phyloP scores from a whole-genome alignment of 768 basidiomycete species.

The Grammothele lineata region DNA sequence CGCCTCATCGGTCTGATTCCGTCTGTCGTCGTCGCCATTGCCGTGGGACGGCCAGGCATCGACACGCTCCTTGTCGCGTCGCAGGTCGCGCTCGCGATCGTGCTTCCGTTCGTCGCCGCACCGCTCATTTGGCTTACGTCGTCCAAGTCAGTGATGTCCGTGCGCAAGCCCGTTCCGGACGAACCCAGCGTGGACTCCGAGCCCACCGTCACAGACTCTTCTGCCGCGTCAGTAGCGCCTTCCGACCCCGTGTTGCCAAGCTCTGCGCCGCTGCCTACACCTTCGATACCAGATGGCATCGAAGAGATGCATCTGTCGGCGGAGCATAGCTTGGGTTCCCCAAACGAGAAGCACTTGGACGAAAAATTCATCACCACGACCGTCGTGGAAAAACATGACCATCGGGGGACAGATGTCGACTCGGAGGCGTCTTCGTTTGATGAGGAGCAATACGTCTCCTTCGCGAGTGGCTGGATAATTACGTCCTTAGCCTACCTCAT shows the following conservation, averaged over 20 bases:
- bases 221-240: neutral
- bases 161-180: constrained; percentile 24
- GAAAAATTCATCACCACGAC: constrained; percentile 1
- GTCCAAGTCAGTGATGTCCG: constrained; percentile 65
- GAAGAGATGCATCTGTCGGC: constrained; percentile 1
- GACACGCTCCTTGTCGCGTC: constrained; percentile 74
- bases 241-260: neutral
- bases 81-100: constrained; percentile 80
- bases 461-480: constrained; percentile 52
- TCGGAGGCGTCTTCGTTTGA: constrained; percentile 1
- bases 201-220: neutral
- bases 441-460: constrained; percentile 44
- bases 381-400: constrained; percentile 13
- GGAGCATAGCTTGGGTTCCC: constrained; percentile 21
- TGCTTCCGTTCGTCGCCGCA: constrained; percentile 77
- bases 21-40: constrained; percentile 74
- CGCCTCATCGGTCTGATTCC: constrained; percentile 80
- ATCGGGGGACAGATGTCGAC: neutral
- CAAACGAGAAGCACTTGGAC: neutral
- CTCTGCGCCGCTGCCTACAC: neutral
- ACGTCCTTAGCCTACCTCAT: constrained; percentile 48
- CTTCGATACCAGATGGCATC: neutral
- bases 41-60: constrained; percentile 66
- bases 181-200: neutral
- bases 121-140: constrained; percentile 75